Percentiles rank a stretch among this genome's conserved stretches.
Conservation (phyloP, 2,329 filamentous ascomycete genomes). For the Alternaria longipes region DNA sequence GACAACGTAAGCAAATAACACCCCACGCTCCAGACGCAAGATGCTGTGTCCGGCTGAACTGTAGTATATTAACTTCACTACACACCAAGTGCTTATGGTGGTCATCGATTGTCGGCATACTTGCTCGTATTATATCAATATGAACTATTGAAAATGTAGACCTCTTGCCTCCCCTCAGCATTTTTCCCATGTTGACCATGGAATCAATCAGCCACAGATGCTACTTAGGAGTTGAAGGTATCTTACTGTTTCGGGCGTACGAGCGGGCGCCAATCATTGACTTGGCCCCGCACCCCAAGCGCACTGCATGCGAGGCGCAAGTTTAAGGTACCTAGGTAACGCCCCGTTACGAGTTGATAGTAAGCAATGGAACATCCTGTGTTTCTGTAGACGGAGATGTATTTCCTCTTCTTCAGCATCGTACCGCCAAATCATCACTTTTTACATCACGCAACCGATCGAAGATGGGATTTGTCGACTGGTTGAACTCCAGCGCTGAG, state of each 20-base stretch:
- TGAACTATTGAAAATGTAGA: neutral
- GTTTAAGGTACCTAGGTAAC: neutral
- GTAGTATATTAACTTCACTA: neutral
- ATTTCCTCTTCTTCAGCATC: neutral
- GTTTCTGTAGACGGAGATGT: neutral
- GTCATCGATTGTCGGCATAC: neutral
- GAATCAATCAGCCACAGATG: neutral
- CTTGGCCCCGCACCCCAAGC: neutral
- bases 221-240: neutral
- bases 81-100: conserved; percentile 1
- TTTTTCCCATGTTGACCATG: neutral
- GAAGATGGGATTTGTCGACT: conserved; percentile 5
- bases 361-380: neutral
- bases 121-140: neutral
- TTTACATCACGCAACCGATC: neutral
- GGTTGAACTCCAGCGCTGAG: conserved; percentile 16
- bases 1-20: conserved; percentile 1
- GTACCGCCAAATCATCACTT: neutral
- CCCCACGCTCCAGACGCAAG: conserved; percentile 1
- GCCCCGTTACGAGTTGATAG: neutral
- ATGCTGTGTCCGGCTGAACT: conserved; percentile 5
- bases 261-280: neutral
- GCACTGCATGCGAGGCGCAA: neutral
- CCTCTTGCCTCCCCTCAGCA: neutral
- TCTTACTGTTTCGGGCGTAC: too few relatives aligned